Evolutionary conservation across 495 filamentous ascomycete species (phyloP), one percentile per base, ranked within the genome.

Genomic region (Tuber brumale): DNA sequence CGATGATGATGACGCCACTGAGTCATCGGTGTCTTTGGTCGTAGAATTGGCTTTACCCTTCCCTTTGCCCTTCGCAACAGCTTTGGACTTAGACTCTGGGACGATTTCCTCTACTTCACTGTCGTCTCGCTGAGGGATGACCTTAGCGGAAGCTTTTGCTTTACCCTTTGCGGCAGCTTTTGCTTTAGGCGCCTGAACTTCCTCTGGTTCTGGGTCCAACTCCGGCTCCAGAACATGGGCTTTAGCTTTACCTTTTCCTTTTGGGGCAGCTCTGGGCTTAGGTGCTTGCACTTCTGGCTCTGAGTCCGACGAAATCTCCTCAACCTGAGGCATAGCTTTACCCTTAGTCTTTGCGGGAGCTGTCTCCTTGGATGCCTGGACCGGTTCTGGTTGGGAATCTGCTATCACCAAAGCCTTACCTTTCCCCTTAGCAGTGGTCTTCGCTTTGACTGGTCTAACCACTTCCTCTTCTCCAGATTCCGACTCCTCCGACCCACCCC

Each of bases 31-130:
- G 5, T 44, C 66, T 16, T 75, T n/a, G 37, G 14, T 37, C n/a
- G 70, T 74, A 27, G 72, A 21, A 3, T 41, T 69, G 6, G 48
- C 61, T 72, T 31, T 74, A 41, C n/a, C 35, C 69, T 80, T 80
- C 12, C 66, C 71, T 57, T 43, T 76, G 23, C 46, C 70, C 44
- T 70, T 73, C 48, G 74, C 42, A 1, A 37, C 66, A 57, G 71
- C 18, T 43, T 73, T 75, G 31, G 73, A 2, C 48, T 81, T 78
- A 12, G 69, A 3, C 1, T 4, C 35, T 37, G 71, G 66, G n/a
- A 31, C 27, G 6, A 76, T 70, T 61, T 72, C 66, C 14, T 57
- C 75, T 8, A 66, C 46, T 5, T 76, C 70, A 69, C 45, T 61
- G 16, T 19, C 66, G 74, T 78, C 74, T 46, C 43, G n/a, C 69